A percentile compares a stretch with the other conserved stretches of the same genome.
Conservation (phyloP, 2,329 filamentous ascomycete genomes). For the Uncinocarpus reesii region DNA sequence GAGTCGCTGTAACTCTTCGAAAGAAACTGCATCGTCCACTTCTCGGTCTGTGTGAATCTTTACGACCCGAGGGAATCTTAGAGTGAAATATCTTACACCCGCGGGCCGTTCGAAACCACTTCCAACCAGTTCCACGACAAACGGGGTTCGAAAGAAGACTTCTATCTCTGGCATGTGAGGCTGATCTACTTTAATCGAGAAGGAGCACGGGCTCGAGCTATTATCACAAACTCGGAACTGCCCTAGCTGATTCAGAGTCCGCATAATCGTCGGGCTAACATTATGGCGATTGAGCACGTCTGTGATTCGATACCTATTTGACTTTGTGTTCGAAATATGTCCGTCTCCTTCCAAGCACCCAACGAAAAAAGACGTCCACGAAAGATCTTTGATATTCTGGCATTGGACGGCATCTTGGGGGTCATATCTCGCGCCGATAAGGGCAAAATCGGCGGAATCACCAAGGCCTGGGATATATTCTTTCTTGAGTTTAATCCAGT, state of each 20-base stretch:
- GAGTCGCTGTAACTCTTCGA: constrained; percentile 58
- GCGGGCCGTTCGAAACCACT: constrained; percentile 66
- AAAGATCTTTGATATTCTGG: constrained; percentile 42
- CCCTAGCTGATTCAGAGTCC: constrained; percentile 41
- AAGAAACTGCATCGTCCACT: constrained; percentile 57
- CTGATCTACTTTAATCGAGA: constrained; percentile 41
- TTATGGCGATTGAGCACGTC: constrained; percentile 46
- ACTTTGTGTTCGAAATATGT: constrained; percentile 42
- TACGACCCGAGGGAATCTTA: constrained; percentile 64
- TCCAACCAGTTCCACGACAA: constrained; percentile 70
- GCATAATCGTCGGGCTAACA: constrained; percentile 44
- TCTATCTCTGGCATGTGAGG: constrained; percentile 29
- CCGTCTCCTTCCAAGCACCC: constrained; percentile 64
- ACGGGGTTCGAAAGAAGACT: constrained; percentile 55
- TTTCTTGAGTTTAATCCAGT: constrained; percentile 76
- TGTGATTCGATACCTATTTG: constrained; percentile 56
- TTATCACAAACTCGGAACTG: constrained; percentile 37
- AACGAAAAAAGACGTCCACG: constrained; percentile 72
- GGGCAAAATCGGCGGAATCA: constrained; percentile 71
- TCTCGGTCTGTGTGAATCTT: constrained; percentile 70
- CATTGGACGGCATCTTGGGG: constrained; percentile 50
- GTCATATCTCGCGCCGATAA: constrained; percentile 65
- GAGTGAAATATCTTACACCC: constrained; percentile 59
- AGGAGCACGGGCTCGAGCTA: constrained; percentile 24
- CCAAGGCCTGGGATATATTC: constrained; percentile 71